phyloP scores from a whole-genome alignment of 2,329 filamentous ascomycete genomes.

The Fusarium dimerum region DNA sequence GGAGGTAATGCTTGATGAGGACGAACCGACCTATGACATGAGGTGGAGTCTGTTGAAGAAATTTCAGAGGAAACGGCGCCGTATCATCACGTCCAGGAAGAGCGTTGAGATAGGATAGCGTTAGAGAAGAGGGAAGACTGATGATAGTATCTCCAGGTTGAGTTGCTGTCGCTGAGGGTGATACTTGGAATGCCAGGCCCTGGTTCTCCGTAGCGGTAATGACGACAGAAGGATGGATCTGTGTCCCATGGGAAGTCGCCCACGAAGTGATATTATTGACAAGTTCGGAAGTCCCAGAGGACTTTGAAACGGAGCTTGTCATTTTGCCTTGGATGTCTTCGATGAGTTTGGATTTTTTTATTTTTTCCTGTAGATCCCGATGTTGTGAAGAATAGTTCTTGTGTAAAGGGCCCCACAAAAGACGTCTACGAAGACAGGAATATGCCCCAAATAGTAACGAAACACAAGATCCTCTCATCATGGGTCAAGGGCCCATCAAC shows the following conservation, averaged over 20 bases:
- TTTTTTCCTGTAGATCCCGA: no score
- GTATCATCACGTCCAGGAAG: constrained; percentile 30
- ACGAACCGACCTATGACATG: constrained; percentile 69
- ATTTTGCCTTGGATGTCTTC: neutral
- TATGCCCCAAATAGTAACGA: neutral
- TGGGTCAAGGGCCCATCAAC: no score
- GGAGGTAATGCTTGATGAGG: constrained; percentile 66
- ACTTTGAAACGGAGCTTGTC: neutral
- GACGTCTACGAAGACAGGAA: neutral
- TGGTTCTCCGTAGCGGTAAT: constrained; percentile 53
- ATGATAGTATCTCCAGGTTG: constrained; percentile 47
- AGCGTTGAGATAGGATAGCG: constrained; percentile 61
- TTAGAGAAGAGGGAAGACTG: constrained; percentile 51
- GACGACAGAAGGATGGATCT: constrained; percentile 52
- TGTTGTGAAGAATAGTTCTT: neutral
- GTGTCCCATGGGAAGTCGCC: constrained; percentile 47
- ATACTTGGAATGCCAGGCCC: constrained; percentile 57
- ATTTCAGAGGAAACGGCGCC: constrained; percentile 45
- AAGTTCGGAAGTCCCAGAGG: neutral
- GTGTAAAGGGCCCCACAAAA: neutral
- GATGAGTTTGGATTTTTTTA: no score
- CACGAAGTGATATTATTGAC: constrained; percentile 34
- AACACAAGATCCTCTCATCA: no score
- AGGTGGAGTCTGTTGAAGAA: constrained; percentile 52
- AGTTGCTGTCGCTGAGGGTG: constrained; percentile 32